Conservation (phyloP, 2,329 filamentous ascomycete species). For the Pseudogymnoascus pannorum region DNA sequence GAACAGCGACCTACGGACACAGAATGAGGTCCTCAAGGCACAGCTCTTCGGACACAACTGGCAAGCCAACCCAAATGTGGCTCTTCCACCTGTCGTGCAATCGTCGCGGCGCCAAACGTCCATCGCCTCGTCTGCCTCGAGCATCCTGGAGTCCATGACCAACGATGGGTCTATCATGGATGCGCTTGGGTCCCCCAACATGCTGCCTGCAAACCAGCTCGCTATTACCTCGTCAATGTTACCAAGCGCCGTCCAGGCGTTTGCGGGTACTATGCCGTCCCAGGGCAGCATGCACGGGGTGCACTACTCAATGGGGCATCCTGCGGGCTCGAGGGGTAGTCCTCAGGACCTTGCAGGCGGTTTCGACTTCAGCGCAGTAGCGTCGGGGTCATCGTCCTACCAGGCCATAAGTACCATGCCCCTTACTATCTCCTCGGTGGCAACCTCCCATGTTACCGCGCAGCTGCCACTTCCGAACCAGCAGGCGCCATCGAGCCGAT, state of each 20-base stretch:
- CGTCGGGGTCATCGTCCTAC: not conserved
- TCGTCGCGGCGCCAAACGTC: slow-evolving; percentile 20
- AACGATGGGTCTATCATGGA: not conserved
- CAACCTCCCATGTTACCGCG: not conserved
- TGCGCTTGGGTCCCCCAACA: slow-evolving; percentile 14
- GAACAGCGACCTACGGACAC: slow-evolving; percentile 33
- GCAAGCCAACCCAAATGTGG: not conserved
- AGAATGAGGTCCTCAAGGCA: slow-evolving; percentile 34
- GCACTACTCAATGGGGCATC: slow-evolving; percentile 29
- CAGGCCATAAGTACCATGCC: not conserved
- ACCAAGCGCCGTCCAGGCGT: slow-evolving; percentile 25
- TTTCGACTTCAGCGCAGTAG: not conserved
- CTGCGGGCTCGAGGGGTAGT: slow-evolving; percentile 19
- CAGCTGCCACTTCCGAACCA: not conserved
- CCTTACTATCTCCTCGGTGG: not conserved
- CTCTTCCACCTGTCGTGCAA: slow-evolving; percentile 23
- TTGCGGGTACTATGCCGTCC: slow-evolving; percentile 24
- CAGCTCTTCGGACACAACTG: slow-evolving; percentile 28
- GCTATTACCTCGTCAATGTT: slow-evolving; percentile 28
- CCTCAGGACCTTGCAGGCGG: not conserved
- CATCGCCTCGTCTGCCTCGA: slow-evolving; percentile 14
- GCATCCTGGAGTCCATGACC: not conserved
- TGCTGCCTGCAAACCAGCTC: slow-evolving; percentile 27
- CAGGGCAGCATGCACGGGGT: slow-evolving; percentile 10
- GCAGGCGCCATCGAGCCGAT: not conserved